Evolutionary conservation across 805 yeast genomes (phyloP), one percentile per base, ranked within the genome.

Genomic region (Lipomyces sp.): DNA sequence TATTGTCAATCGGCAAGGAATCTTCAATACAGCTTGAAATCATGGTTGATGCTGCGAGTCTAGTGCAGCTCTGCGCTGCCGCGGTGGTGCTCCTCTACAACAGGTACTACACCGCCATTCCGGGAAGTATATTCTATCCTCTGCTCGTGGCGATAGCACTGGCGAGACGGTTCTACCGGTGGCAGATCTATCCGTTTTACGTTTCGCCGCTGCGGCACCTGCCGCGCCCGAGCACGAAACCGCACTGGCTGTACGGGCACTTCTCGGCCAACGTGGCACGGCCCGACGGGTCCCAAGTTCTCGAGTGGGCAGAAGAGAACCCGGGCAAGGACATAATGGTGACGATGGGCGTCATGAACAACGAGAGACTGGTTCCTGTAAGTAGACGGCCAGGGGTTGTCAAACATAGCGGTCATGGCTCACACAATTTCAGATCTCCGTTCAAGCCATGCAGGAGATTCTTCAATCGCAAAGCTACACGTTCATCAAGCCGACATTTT

Each of bases 401-500:
- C n/a, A n/a, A 32, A 22, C 18, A 18, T 32, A 13, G 16, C 11
- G 16, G 31, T 28, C 1, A 16, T 29, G 8, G 33, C 10, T 14
- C 16, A 16, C 7, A 16, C 24, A 10, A 16, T 18, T 5, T 4
- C n/a, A 39, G 44, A 19, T 42, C 13, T 45, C 55, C 2, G 32
- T 36, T 7, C 40, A 34, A 11, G 49, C 55, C 14, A 7, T 50
- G 6, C 47, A 41, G 6, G 54, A 54, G 10, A 45, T 54, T 11
- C 21, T 54, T 26, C 52, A 50, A 19, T 40, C 46, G n/a, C 51
- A 54, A 13, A 21, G 41, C 22, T 54, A 55, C 37, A 43, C 40
- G 10, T 55, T 55, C 28, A 26, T 39, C 21, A 55, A 55, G 34
- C 58, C 58, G 35, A 41, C 53, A 8, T 14, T 55, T 24, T 39